These are phyloP conservation scores for Ogataea polymorpha DNA, from an alignment of 805 yeast genomes.

Conservation along the genomic window DNA sequence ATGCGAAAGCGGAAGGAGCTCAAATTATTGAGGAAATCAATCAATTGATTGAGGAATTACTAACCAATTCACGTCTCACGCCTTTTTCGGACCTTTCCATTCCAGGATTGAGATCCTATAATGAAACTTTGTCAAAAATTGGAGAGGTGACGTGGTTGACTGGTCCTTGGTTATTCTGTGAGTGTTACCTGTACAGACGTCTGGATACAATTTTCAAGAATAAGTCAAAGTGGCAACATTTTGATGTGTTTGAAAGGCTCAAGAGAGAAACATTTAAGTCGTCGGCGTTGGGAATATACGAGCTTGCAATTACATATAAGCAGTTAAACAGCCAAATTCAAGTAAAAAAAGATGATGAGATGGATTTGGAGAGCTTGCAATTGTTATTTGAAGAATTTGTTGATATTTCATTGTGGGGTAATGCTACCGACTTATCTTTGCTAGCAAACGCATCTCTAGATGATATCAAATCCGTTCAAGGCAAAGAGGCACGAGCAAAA, in stretches of 20 bases:
- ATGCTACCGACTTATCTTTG: constrained; percentile 91
- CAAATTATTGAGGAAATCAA: constrained; percentile 41
- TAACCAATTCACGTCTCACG: constrained; percentile 41
- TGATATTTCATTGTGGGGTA: constrained; percentile 95
- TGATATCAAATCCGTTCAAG: constrained; percentile 88
- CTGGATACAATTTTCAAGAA: constrained; percentile 45
- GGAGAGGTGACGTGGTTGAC: constrained; percentile 62
- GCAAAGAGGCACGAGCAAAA: constrained; percentile 78
- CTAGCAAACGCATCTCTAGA: constrained; percentile 86
- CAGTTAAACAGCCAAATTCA: constrained; percentile 35
- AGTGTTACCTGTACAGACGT: constrained; percentile 77
- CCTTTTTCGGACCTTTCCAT: constrained; percentile 35
- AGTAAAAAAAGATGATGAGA: constrained; percentile 5
- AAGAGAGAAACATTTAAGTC: constrained; percentile 74
- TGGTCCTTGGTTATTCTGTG: constrained; percentile 90
- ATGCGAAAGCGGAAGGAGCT: constrained; percentile 43
- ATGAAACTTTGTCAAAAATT: constrained; percentile 45
- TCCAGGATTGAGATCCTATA: constrained; percentile 53
- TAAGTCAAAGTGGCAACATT: constrained; percentile 45
- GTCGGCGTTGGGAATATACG: constrained; percentile 74
- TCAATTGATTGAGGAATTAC: constrained; percentile 42
- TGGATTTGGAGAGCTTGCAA: constrained; percentile 42
- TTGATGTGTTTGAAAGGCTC: constrained; percentile 70
- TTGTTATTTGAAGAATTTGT: constrained; percentile 76
- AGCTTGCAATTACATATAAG: constrained; percentile 66